A percentile compares a stretch with the other conserved stretches of the same genome.
Evolutionary conservation across 2,329 filamentous ascomycete species (phyloP).

Genomic region (Beauveria sp.): DNA sequence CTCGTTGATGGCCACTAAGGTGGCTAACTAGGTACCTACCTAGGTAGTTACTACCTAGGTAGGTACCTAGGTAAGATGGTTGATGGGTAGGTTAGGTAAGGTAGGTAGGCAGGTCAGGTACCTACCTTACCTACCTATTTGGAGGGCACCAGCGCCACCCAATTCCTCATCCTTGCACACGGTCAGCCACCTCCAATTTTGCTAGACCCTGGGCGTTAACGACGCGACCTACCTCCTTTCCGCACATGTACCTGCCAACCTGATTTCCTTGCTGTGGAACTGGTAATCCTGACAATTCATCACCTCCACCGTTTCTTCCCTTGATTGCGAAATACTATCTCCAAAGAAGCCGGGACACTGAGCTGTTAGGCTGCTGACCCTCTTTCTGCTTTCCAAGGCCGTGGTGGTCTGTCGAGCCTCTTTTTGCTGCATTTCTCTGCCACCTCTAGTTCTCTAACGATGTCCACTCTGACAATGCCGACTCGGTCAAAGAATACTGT

Average conservation of each 20-base stretch:
- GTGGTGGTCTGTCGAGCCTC: background rate
- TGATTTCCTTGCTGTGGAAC: background rate
- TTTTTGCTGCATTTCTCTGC: background rate
- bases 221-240: slow-evolving; percentile 9
- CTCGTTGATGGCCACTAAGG: background rate
- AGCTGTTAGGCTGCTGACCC: background rate
- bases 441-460: background rate
- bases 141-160: background rate
- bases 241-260: background rate
- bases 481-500: slow-evolving; percentile 5
- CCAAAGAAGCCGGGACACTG: background rate
- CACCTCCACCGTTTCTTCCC: background rate
- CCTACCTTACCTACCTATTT: background rate
- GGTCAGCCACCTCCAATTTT: slow-evolving; percentile 12
- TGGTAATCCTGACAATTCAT: background rate
- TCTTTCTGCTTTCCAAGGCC: background rate
- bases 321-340: background rate
- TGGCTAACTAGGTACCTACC: too few relatives aligned
- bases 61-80: too few relatives aligned
- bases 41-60: too few relatives aligned
- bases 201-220: slow-evolving; percentile 5
- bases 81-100: background rate
- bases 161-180: slow-evolving; percentile 2
- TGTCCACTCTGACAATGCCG: slow-evolving; percentile 3
- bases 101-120: background rate